Conservation (phyloP, 208 protist genomes). For the Leishmania major region DNA sequence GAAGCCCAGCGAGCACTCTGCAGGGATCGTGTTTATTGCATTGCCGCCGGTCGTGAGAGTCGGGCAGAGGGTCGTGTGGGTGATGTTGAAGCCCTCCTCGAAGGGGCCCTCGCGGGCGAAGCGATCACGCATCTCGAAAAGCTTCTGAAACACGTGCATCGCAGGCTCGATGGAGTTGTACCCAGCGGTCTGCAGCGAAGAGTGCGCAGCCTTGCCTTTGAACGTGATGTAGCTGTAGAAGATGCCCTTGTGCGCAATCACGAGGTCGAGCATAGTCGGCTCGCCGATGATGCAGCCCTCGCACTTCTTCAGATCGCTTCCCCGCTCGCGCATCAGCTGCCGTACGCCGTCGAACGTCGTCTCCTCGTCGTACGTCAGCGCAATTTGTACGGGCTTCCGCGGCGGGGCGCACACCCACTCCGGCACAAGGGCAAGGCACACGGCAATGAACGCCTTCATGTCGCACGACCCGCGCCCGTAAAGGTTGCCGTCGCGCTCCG, state of each 20-base stretch:
- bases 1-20: constrained; percentile 41
- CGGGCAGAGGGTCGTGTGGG: constrained; percentile 46
- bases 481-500: constrained; percentile 60
- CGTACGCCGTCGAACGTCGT: constrained; percentile 38
- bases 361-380: constrained; percentile 64
- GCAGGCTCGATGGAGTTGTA: constrained; percentile 44
- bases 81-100: constrained; percentile 35
- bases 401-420: constrained; percentile 49
- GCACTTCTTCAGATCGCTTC: constrained; percentile 34
- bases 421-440: constrained; percentile 40
- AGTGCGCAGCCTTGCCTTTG: constrained; percentile 56
- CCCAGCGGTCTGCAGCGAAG: constrained; percentile 48
- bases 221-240: constrained; percentile 31
- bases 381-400: constrained; percentile 62
- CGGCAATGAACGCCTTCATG: constrained; percentile 80
- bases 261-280: constrained; percentile 47
- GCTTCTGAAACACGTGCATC: constrained; percentile 32
- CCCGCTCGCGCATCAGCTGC: constrained; percentile 29
- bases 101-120: constrained; percentile 49
- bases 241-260: constrained; percentile 63
- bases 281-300: constrained; percentile 68
- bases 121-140: constrained; percentile 42
- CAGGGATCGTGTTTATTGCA: constrained; percentile 64
- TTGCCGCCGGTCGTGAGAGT: constrained; percentile 41
- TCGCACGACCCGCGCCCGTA: constrained; percentile 71